Conservation (phyloP, 2,329 filamentous ascomycete species). For the Cercospora berteroae region DNA sequence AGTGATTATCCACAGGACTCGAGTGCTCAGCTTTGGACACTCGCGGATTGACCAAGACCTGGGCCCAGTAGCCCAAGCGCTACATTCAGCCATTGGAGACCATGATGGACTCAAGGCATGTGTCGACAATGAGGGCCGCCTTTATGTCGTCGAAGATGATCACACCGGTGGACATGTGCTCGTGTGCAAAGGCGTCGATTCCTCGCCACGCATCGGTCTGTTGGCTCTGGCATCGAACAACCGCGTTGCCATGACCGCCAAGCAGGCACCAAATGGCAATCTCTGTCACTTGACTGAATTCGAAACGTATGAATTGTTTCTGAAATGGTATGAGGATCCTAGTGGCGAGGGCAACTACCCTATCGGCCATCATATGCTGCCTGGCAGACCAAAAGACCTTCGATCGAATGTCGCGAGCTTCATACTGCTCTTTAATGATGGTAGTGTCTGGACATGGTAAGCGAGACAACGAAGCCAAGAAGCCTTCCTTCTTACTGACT, state of each 20-base stretch:
- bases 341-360: conserved; percentile 27
- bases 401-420: conserved; percentile 43
- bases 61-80: neutral
- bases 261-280: conserved; percentile 29
- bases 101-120: conserved; percentile 35
- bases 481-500: neutral
- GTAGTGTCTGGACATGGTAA: conserved; percentile 39
- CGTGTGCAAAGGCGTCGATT: conserved; percentile 12
- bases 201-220: conserved; percentile 25
- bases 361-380: conserved; percentile 29
- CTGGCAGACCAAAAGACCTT: conserved; percentile 33
- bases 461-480: neutral
- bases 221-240: conserved; percentile 34
- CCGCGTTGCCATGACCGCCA: conserved; percentile 32
- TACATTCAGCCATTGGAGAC: conserved; percentile 31
- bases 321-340: conserved; percentile 32
- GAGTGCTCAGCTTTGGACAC: conserved; percentile 19
- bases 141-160: conserved; percentile 23
- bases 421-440: conserved; percentile 38
- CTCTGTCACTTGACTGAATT: conserved; percentile 35
- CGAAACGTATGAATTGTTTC: conserved; percentile 27
- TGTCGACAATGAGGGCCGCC: conserved; percentile 28
- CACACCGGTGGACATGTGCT: neutral
- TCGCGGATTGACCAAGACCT: conserved; percentile 20
- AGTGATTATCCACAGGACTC: conserved; percentile 17